phyloP scores from a whole-genome alignment of 192 early-diverging fungal species.

The Lobosporangium transversale region DNA sequence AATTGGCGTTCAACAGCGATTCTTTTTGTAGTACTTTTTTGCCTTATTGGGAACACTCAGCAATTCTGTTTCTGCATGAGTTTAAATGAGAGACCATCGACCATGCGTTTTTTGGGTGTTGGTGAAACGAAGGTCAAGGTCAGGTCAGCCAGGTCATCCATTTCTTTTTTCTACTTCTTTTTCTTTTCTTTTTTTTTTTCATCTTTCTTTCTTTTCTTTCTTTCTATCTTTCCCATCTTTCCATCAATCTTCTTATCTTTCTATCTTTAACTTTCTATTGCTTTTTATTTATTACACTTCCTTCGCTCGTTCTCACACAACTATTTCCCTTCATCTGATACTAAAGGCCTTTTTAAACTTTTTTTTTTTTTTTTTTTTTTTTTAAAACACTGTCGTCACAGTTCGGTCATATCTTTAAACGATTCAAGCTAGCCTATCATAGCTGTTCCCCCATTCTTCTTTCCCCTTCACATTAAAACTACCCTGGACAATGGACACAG shows the following conservation, averaged over 20 bases:
- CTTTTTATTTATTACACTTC: background rate
- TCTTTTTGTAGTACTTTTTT: background rate
- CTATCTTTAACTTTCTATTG: background rate
- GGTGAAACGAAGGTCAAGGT: too few species aligned
- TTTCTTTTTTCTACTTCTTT: background rate
- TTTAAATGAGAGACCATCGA: background rate
- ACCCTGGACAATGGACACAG: conserved; percentile 22
- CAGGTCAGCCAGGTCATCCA: background rate
- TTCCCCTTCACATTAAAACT: background rate
- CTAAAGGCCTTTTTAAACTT: too few species aligned
- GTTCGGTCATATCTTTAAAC: background rate
- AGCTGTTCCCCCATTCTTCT: background rate
- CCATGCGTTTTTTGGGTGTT: background rate
- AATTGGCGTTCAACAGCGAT: too few species aligned
- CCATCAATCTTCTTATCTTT: background rate
- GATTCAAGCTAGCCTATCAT: background rate
- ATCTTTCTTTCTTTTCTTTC: background rate
- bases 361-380: background rate
- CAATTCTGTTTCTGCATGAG: background rate
- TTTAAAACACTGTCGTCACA: background rate
- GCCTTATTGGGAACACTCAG: background rate
- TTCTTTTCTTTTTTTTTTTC: conserved; percentile 1
- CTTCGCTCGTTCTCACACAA: background rate
- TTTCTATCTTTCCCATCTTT: background rate
- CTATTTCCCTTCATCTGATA: background rate